Evolutionary conservation across 805 yeast species (phyloP).

Genomic region (Yarrowia bubula): DNA sequence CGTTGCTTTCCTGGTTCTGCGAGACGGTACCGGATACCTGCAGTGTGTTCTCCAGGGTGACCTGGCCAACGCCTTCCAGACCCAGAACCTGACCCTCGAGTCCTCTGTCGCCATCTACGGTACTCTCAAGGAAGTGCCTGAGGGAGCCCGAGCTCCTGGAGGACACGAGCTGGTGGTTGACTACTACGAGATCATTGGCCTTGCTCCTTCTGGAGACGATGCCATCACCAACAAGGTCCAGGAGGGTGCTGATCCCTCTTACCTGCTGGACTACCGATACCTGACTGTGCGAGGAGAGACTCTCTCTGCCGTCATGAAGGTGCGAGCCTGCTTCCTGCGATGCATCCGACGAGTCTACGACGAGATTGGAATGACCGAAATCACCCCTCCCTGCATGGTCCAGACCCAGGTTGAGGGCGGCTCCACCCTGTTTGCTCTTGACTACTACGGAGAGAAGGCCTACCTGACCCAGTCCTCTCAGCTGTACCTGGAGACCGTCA

Average conservation of each 20-base stretch:
- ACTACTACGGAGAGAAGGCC: slow-evolving; percentile 96
- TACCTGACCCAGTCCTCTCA: slow-evolving; percentile 96
- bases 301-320: slow-evolving; percentile 87
- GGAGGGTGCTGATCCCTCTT: slow-evolving; percentile 90
- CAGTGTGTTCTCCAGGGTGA: slow-evolving; percentile 90
- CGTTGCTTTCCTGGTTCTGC: slow-evolving; percentile 79
- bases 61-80: slow-evolving; percentile 84
- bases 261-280: slow-evolving; percentile 92
- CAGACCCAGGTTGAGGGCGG: slow-evolving; percentile 99
- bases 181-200: slow-evolving; percentile 82
- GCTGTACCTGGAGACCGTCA: slow-evolving; percentile 91
- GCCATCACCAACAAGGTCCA: slow-evolving; percentile 91
- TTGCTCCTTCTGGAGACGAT: slow-evolving; percentile 96
- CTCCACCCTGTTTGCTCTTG: slow-evolving; percentile 86
- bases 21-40: slow-evolving; percentile 92
- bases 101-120: slow-evolving; percentile 81
- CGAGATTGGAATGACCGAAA: slow-evolving; percentile 78
- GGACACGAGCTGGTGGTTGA: slow-evolving; percentile 92
- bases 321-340: slow-evolving; percentile 75
- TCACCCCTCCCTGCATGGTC: slow-evolving; percentile 99
- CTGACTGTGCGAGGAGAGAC: slow-evolving; percentile 96
- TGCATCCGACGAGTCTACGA: slow-evolving; percentile 73
- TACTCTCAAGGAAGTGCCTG: slow-evolving; percentile 77
- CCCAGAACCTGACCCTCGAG: slow-evolving; percentile 83
- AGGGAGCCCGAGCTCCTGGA: slow-evolving; percentile 96